A percentile compares a stretch with the other conserved stretches of the same genome.
phyloP scores from a whole-genome alignment of 2,329 filamentous ascomycete genomes.

The Colletotrichum tofieldiae region DNA sequence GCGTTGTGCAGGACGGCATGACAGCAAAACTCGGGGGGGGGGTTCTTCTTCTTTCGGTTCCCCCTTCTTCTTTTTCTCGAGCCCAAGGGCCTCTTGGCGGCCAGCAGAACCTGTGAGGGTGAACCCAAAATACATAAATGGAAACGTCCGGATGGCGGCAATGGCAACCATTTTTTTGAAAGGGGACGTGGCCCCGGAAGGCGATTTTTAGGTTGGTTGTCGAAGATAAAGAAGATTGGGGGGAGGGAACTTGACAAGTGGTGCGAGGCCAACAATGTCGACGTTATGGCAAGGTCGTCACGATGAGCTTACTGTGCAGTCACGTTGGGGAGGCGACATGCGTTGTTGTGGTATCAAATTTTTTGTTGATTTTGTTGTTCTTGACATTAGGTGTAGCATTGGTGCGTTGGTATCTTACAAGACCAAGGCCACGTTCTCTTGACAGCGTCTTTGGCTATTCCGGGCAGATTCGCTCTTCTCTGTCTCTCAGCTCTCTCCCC shows the following conservation, averaged over 20 bases:
- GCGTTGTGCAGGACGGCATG: neutral
- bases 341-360: neutral
- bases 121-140: neutral
- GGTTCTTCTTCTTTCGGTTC: neutral
- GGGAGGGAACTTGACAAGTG: neutral
- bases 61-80: too few relatives aligned
- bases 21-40: neutral
- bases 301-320: neutral
- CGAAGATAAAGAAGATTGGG: neutral
- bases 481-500: neutral
- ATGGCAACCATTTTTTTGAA: neutral
- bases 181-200: too few relatives aligned
- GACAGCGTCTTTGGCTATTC: constrained; percentile 26
- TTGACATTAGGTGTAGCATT: constrained; percentile 41
- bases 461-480: constrained; percentile 11
- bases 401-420: constrained; percentile 20
- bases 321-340: neutral
- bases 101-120: neutral
- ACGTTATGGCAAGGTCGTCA: neutral
- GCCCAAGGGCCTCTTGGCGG: neutral
- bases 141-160: neutral
- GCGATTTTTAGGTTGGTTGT: neutral
- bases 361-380: neutral
- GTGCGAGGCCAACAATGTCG: too few relatives aligned
- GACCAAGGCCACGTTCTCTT: constrained; percentile 25